Evolutionary conservation across 2,329 filamentous ascomycete genomes (phyloP), one percentile per base, ranked within the genome.

Genomic region (Leptographium galeiforme): DNA sequence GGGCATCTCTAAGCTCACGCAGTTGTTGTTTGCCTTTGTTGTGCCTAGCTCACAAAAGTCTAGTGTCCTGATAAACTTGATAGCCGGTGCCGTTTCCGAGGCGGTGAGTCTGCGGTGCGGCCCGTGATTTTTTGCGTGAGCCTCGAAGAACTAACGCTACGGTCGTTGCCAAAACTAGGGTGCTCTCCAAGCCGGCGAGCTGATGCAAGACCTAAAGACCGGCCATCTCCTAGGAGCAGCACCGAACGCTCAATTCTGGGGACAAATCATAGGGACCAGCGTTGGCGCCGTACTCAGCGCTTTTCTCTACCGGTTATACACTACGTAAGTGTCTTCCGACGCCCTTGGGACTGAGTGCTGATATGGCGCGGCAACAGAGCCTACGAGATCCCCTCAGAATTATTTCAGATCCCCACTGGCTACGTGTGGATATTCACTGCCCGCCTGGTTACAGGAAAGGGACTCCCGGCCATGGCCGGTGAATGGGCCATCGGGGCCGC

Each of bases 371-470:
- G 33, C 25, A 8, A 25, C 32, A 83, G 79, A 38, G 90, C 96
- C 1, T 98, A 98, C 63, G 74, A 82, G 41, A 85, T 98, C 7
- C 93, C 93, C 0, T 88, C 90, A 0, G 84, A 88, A 11, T 72
- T 96, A 52, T 97, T 98, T 66, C 86, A 95, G 63, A 89, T 95
- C 1, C 93, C 93, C 0, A 97, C 93, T 0, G 91, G 84, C 0
- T 96, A 91, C 65, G 90, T 98, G 6, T 98, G 93, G 93, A 87
- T 98, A 52, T 96, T 96, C 67, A 98, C 93, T 0, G 91, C 93
- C 1, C 77, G 93, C 16, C 75, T 98, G 2, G 90, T 98, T 11
- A 97, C 90, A 0, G 93, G 93, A 2, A 79, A 93, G 59, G 93
- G 93, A 0, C 66, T 98, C 44, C 93, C 93, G 0, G 74, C 79